phyloP scores from a whole-genome alignment of 1,284 basidiomycete genomes.

The Erythrobasidium hasegawianum region DNA sequence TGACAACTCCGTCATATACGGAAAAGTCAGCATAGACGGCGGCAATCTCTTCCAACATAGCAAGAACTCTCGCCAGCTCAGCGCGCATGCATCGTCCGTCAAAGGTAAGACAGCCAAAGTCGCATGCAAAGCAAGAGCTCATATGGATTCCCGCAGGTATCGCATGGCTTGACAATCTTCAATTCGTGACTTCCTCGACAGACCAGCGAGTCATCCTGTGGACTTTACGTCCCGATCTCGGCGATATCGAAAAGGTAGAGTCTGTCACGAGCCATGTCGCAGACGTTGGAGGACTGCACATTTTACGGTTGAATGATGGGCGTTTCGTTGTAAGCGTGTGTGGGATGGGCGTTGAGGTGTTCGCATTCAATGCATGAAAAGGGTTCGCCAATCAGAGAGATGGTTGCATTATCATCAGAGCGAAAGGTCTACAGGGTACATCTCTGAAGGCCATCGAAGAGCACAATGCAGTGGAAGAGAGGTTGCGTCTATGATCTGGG shows the following conservation, averaged over 20 bases:
- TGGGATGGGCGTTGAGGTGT: constrained; percentile 18
- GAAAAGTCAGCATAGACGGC: not conserved
- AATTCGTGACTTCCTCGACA: constrained; percentile 18
- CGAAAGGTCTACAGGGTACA: not conserved
- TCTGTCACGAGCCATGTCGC: constrained; percentile 13
- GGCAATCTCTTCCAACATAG: not conserved
- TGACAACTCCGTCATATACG: constrained; percentile 7
- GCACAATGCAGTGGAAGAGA: not conserved
- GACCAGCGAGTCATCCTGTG: constrained; percentile 19
- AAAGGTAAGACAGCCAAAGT: constrained; percentile 12
- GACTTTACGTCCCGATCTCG: not conserved
- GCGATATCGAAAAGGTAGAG: not conserved
- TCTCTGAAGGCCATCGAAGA: not conserved
- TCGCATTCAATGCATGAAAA: not conserved
- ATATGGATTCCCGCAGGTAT: constrained; percentile 8
- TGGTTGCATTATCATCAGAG: not conserved
- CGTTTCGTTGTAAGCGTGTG: not conserved
- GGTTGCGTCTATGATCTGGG: constrained; percentile 38
- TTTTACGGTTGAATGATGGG: not conserved
- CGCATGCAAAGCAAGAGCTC: not conserved
- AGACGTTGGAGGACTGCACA: constrained; percentile 2
- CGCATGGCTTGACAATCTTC: not conserved
- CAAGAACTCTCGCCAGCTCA: not conserved
- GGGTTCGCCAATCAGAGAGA: not conserved
- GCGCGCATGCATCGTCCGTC: constrained; percentile 19